Evolutionary conservation across 2,329 filamentous ascomycete species (phyloP), one percentile per base, ranked within the genome.

Genomic region (Zalaria sp.): DNA sequence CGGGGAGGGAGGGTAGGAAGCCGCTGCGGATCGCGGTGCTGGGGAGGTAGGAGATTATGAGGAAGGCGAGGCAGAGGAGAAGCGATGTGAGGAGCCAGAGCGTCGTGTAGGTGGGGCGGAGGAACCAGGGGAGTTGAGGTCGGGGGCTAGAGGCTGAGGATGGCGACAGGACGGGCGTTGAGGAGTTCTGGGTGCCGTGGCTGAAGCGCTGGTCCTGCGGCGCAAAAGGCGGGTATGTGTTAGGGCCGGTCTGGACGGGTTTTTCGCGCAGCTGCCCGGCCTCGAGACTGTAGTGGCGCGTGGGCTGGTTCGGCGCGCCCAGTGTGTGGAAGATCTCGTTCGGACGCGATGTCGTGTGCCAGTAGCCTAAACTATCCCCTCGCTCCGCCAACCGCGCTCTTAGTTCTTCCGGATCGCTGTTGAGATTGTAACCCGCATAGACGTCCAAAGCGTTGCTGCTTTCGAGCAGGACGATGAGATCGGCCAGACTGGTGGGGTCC

Each of bases 401-500:
- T 52, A 82, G 74, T 29, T 76, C 68, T 28, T 61, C 54, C 38
- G 69, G 66, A 10, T 62, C 64, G 5, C 62, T 60, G 35, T 77
- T 69, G 0, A 76, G 74, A 51, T 88, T 81, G 0, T 79, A 77
- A 3, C 76, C 75, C 8, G 73, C 69, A 58, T 87, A 93, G 52
- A 83, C 81, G 25, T 69, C 66, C 38, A 87, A 70, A 11, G 81
- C 77, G 59, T 93, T 94, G 48, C 84, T 88, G 45, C 82, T 75
- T 48, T 85, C 80, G 26, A 93, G 70, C 7, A 95, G 68, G 1
- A 81, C 75, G 35, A 91, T 72, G 32, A 93, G 65, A 56, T 95
- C 87, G 3, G 83, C 88, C 5, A 95, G 66, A 25, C 80, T 89
- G 37, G 81, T 72, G 2, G 86, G 74, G 55, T 94, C 86, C 88